These are phyloP conservation scores for Phytophthora uliginosa DNA, from an alignment of 352 stramenopile genomes.

Conservation along the genomic window DNA sequence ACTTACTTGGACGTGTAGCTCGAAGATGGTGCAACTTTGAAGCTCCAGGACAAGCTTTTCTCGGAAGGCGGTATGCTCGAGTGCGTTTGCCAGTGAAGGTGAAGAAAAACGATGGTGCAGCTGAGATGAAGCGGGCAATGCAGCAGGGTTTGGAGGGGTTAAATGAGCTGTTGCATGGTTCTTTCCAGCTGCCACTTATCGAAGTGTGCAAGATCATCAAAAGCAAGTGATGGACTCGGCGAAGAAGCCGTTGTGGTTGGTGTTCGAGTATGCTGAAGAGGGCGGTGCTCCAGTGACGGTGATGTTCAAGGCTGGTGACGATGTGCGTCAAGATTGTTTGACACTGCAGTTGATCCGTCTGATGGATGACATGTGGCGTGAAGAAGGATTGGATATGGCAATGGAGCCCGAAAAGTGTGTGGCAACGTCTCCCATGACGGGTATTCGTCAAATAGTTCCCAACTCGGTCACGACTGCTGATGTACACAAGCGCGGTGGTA, in stretches of 20 bases:
- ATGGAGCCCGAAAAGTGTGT: constrained; percentile 95
- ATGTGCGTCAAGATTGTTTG: constrained; percentile 96
- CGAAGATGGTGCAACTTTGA: constrained; percentile 93
- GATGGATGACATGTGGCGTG: constrained; percentile 95
- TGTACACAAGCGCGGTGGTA: constrained; percentile 87
- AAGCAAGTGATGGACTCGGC: constrained; percentile 92
- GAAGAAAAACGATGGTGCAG: constrained; percentile 82
- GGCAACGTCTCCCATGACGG: constrained; percentile 91
- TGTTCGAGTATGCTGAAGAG: constrained; percentile 91
- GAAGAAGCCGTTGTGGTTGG: constrained; percentile 92
- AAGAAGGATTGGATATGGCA: constrained; percentile 91
- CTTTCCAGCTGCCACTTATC: constrained; percentile 91
- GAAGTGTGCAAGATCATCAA: constrained; percentile 89
- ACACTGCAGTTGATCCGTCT: constrained; percentile 94
- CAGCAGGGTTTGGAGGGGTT: constrained; percentile 82
- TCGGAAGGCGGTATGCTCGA: constrained; percentile 83
- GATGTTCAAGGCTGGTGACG: constrained; percentile 96
- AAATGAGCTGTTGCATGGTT: constrained; percentile 84
- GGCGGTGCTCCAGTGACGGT: constrained; percentile 84
- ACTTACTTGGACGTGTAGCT: constrained; percentile 88
- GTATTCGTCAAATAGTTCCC: constrained; percentile 93
- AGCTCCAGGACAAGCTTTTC: constrained; percentile 92
- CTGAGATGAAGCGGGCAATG: constrained; percentile 90
- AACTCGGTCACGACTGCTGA: constrained; percentile 96
- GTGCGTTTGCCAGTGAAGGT: constrained; percentile 88